Evolutionary conservation across 495 filamentous ascomycete genomes (phyloP), one percentile per base, ranked within the genome.

Genomic region (Pseudevernia furfuracea): DNA sequence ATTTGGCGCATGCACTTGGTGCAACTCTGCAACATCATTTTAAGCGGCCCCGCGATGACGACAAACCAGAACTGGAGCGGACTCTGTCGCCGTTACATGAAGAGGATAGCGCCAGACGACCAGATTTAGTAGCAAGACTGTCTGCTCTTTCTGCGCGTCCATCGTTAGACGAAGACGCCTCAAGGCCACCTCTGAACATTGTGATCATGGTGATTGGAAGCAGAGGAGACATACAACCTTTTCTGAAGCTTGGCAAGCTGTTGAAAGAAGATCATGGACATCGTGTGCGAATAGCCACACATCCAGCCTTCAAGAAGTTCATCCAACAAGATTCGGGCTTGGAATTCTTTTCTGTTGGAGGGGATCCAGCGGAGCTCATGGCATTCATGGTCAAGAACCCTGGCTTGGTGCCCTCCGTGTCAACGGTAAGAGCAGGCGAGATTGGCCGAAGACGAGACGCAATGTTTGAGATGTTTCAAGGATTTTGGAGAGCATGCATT

Each of bases 131-230:
- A 52, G 37, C 62, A 8, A 52, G 69, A 32, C 55, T 78, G 62
- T 55, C 66, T 62, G 64, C 58, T 66, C 55, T 72, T 53, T 34
- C 67, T 69, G 14, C 49, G 71, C 37, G 61, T 68, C 37, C 64
- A 63, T 38, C 36, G 60, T 17, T 36, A 62, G 71, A 41, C 37
- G 36, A 53, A 49, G 37, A 53, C 15, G 28, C 59, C 21, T 38
- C 64, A 25, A 62, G 72, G 10, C 84, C 87, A 8, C 79, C 70
- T 37, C 71, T 92, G 28, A 91, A 90, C 70, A 85, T 92, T 21
- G 89, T 91, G 0, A 82, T 92, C 32, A 90, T 90, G 79, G 88
- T 92, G 9, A 89, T 92, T 61, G 89, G 89, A 0, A 88, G 84
- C 10, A 70, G 89, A 58, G 89, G 89, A 11, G 89, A 92, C 71